Conservation (phyloP, 768 basidiomycete species). For the Baorangia bicolor region DNA sequence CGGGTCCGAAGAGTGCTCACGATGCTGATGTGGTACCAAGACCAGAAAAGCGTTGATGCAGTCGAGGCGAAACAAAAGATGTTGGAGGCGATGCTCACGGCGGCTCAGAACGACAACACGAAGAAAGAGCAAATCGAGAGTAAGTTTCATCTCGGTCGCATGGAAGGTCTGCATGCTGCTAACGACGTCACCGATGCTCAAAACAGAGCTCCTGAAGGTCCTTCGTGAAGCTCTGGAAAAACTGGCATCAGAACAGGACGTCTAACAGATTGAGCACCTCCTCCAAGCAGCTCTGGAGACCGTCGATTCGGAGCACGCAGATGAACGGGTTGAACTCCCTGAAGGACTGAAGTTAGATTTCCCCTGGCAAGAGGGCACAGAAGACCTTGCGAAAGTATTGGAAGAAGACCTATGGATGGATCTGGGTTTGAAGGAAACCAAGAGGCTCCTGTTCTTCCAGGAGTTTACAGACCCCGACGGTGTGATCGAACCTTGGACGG, state of each 20-base stretch:
- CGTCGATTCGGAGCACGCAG: fast-evolving
- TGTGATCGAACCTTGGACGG: conserved; percentile 1
- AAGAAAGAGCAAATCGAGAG: not conserved
- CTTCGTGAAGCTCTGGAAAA: not conserved
- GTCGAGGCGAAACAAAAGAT: not conserved
- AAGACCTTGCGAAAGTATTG: not conserved
- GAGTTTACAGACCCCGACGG: not conserved
- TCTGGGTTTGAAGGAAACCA: not conserved
- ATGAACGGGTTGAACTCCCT: not conserved
- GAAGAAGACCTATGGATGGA: not conserved
- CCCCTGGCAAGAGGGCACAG: not conserved
- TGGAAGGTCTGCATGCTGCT: too few species aligned
- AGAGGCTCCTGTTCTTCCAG: conserved; percentile 1
- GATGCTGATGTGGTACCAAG: not conserved
- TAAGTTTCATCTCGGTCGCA: too few species aligned
- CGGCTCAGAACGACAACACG: not conserved
- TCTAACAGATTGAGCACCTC: not conserved
- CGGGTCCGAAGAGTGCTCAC: too few species aligned
- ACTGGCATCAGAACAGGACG: not conserved
- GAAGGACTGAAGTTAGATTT: not conserved
- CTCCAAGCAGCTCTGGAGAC: not conserved
- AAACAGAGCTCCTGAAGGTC: not conserved
- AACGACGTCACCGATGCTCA: too few species aligned
- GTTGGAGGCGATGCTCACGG: not conserved
- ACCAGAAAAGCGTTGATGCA: not conserved